Evolutionary conservation across 441 rosid species (phyloP).

Genomic region (Manihot esculenta): DNA sequence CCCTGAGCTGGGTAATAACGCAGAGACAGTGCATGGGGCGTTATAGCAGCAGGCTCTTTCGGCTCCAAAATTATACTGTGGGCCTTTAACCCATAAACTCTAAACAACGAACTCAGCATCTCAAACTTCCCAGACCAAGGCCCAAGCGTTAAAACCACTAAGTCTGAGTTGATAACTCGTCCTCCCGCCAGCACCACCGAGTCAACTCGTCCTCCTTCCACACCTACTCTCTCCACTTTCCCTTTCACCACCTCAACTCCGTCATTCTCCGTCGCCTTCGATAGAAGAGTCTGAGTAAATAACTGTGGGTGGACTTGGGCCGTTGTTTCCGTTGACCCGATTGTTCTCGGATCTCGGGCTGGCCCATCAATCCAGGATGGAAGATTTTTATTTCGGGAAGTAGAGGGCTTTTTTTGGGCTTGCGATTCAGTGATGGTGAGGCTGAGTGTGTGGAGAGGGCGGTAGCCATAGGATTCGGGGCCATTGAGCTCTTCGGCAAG

Average conservation of each 20-base stretch:
- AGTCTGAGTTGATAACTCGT: constrained; percentile 52
- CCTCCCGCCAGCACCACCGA: constrained; percentile 48
- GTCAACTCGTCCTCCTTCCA: constrained; percentile 47
- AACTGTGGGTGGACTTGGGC: constrained; percentile 83
- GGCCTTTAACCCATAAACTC: constrained; percentile 68
- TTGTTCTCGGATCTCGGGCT: constrained; percentile 38
- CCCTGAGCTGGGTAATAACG: constrained; percentile 48
- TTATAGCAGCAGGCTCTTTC: constrained; percentile 43
- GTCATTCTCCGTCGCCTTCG: constrained; percentile 51
- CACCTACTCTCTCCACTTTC: constrained; percentile 49
- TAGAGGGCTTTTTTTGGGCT: not conserved
- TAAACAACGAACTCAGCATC: constrained; percentile 51
- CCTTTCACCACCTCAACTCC: constrained; percentile 70
- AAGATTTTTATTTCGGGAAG: constrained; percentile 6
- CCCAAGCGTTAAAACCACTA: constrained; percentile 70
- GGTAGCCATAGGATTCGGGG: constrained; percentile 64
- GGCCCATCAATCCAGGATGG: constrained; percentile 81
- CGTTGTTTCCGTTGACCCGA: constrained; percentile 66
- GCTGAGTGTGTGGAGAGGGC: constrained; percentile 62
- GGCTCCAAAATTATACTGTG: constrained; percentile 81
- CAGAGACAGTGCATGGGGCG: constrained; percentile 67
- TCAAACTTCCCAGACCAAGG: constrained; percentile 78
- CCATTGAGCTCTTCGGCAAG: constrained; percentile 74
- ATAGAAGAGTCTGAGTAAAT: constrained; percentile 51
- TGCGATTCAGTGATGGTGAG: constrained; percentile 53